Percentiles rank a stretch among this genome's conserved stretches.
phyloP scores from a whole-genome alignment of 2,329 filamentous ascomycete genomes.

The Colletotrichum camelliae region DNA sequence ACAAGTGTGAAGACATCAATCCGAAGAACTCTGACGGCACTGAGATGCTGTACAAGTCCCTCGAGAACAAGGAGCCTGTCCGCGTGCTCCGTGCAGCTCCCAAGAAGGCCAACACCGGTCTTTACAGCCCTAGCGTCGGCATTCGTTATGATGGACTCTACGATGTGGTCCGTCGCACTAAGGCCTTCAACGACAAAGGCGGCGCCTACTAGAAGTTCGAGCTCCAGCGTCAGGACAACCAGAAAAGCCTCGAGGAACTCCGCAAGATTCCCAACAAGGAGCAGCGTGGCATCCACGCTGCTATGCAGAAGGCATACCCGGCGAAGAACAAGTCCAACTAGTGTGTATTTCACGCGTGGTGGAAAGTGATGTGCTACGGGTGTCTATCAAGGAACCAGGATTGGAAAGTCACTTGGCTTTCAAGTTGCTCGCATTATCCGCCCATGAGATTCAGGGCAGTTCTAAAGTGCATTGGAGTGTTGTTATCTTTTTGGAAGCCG shows the following conservation, averaged over 20 bases:
- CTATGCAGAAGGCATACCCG: background rate
- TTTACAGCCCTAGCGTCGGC: background rate
- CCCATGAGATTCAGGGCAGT: accelerated
- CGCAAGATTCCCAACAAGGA: background rate
- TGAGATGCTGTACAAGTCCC: background rate
- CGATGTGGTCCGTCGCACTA: background rate
- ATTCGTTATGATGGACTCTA: accelerated
- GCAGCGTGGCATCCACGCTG: background rate
- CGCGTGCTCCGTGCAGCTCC: background rate
- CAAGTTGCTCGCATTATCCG: background rate
- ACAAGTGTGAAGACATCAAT: accelerated
- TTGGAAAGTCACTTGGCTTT: background rate
- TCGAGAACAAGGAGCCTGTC: background rate
- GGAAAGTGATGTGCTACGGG: background rate
- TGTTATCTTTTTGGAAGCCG: background rate
- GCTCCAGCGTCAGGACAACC: background rate
- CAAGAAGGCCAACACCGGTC: accelerated
- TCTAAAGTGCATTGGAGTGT: background rate
- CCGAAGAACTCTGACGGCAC: background rate
- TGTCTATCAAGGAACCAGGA: background rate
- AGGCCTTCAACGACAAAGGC: background rate
- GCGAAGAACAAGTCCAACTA: background rate
- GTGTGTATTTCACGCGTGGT: background rate
- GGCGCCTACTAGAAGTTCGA: background rate
- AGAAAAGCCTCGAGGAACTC: background rate